Base-by-base conservation (phyloP, 2,329 filamentous ascomycete genomes). In the Juglanconis sp. region DNA sequence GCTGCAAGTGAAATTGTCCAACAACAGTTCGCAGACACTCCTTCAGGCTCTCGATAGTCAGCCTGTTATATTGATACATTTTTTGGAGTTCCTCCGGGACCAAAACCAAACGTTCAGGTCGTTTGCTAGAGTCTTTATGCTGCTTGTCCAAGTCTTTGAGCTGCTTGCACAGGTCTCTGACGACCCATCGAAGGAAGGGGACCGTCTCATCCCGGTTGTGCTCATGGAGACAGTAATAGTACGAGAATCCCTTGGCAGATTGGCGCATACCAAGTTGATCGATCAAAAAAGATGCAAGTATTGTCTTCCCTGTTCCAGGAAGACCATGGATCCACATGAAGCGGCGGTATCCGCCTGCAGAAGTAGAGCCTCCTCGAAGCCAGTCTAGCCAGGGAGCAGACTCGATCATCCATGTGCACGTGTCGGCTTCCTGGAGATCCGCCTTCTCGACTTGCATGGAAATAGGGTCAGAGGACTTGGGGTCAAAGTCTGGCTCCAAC, bases 241-340 rank as follows among this genome's bases (percentile, higher is more conserved):
- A 50, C 6, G 53, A 46, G 32, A 42, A 34, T 1, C 57, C 57
- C 3, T 24, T 46, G 36, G 54, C 17, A 1, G 34, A 10, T 13
- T 35, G 40, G 6, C 15, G 11, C 1, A 5, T 13, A 6, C 5
- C 24, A 35, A 59, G 42, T 4, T 54, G 1, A n/a, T 52, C 58
- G 15, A 56, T 60, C 9, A 50, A 44, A n/a, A 32, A 56, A 1
- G 58, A 56, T 13, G 58, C 58, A 3, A 60, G 48, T 4, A 60
- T 50, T 11, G 58, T 60, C 15, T 60, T 60, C 1, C 53, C 58
- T 7, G 53, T 44, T 0, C 58, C 58, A 8, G 53, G 10, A 4
- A 60, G 53, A 11, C 58, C 58, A 11, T 47, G 36, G 4, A 60
- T 56, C 58, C 58, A 60, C 32, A 60, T 31, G 34, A 60, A 60